Base-by-base conservation (phyloP, 495 filamentous ascomycete genomes). In the Penicillium alfredii region DNA sequence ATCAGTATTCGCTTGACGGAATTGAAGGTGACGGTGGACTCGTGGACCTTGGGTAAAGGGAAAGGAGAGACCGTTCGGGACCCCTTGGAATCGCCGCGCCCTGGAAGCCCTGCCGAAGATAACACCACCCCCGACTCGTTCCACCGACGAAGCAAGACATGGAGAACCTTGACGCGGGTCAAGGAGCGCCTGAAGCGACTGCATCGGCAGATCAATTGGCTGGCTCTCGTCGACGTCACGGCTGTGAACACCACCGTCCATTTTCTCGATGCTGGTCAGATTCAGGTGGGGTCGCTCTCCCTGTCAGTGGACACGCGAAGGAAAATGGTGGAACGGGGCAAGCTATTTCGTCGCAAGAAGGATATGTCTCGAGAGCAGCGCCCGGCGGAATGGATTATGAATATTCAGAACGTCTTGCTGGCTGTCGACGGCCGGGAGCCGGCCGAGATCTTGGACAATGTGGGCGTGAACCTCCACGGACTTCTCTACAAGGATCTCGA, bases 381-480 rank as follows among this genome's bases (percentile, higher is more conserved):
- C 13, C 90, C 92, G 16, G 88, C 88, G 1, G 93, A 99, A 65
- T 97, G 93, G 92, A 88, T 93, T 40, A 72, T 92, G 51, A 85
- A 81, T 6, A 59, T 87, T 24, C 80, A 86, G 35, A 94, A 88
- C 56, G 73, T 97, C 29, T 67, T 96, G 3, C 93, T 98, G 39
- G 86, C 84, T 0, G 78, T 86, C 2, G 80, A 94, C 31, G 88
- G 88, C 14, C 73, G 76, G 23, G 88, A 96, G 10, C 78, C 88
- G 1, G 74, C 81, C n/a, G 90, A 99, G 58, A 58, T 99, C 2
- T 58, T 99, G 55, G 93, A 99, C 56, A 81, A 85, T 49, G 81
- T 84, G 33, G 85, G 80, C 9, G 66, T 96, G 33, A 95, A 94
- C 43, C 72, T 96, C 30, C 89, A 97, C 59, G 92, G 92, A 10